Evolutionary conservation across 495 filamentous ascomycete genomes (phyloP), one percentile per base, ranked within the genome.

Genomic region (Chaetomium cochliodes): DNA sequence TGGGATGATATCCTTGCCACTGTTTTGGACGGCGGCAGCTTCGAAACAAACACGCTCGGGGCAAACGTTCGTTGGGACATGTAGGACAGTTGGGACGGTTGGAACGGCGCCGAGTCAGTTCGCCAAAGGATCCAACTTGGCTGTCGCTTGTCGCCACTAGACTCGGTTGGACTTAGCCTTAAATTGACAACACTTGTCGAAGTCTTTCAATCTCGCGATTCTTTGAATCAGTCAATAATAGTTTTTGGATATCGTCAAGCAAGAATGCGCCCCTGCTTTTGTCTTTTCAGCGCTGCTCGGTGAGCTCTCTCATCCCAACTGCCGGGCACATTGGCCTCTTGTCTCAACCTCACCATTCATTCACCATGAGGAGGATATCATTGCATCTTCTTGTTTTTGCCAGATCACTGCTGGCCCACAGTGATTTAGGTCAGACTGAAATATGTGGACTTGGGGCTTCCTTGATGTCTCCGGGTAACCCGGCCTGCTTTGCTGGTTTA

Each of bases 341-440:
- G 2, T 47, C 18, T 9, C 58, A 22, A 6, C 37, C 41, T 20
- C 16, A 11, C 33, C 4, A 30, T 5, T 42, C 4, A 30, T 5
- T 42, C 26, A 59, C 12, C 25, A 61, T 60, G 65, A 64, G 51
- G 65, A 64, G 51, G 51, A 20, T 37, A 15, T 39, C 23, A 33
- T 50, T 42, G 9, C 28, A 33, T 33, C 26, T 54, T n/a, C 58
- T 58, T 47, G 33, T 55, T 30, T 49, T 56, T 13, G 39, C 25
- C 44, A 51, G 51, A 30, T 33, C 39, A n/a, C 28, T 60, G 15
- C 30, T 64, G 20, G 62, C 26, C 18, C 46, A 46, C 37, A 41
- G 60, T 37, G 42, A 60, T 23, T 20, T 64, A 13, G 65, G 60
- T 15, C 37, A 56, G 26, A 26, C 55, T 5, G 37, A 52, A 58